Evolutionary conservation across 2,329 filamentous ascomycete species (phyloP).

Genomic region (Bertia moriformis): DNA sequence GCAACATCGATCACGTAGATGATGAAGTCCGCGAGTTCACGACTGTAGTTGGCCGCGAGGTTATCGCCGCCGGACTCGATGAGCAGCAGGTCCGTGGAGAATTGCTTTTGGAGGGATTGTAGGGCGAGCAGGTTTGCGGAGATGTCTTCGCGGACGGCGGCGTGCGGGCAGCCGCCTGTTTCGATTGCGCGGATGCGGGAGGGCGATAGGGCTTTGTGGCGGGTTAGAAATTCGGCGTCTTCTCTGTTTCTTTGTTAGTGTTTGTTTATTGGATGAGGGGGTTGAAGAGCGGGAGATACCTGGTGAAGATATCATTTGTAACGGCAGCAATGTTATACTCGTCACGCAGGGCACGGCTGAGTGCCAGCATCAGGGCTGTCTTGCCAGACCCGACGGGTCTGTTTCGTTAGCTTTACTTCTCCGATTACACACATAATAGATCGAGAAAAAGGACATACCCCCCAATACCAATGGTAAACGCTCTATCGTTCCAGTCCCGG

Average conservation of each 20-base stretch:
- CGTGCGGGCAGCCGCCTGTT: slow-evolving; percentile 92
- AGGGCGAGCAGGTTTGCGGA: slow-evolving; percentile 83
- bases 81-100: slow-evolving; percentile 69
- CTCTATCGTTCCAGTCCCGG: slow-evolving; percentile 72
- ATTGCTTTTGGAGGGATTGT: slow-evolving; percentile 71
- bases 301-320: slow-evolving; percentile 96
- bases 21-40: slow-evolving; percentile 92
- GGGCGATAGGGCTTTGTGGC: slow-evolving; percentile 68
- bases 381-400: slow-evolving; percentile 95
- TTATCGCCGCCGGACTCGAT: slow-evolving; percentile 97
- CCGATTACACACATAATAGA: background rate
- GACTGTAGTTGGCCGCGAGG: slow-evolving; percentile 86
- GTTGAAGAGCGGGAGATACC: background rate
- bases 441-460: slow-evolving; percentile 57
- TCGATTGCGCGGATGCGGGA: slow-evolving; percentile 86
- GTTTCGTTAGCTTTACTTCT: slow-evolving; percentile 2
- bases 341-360: slow-evolving; percentile 71
- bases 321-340: slow-evolving; percentile 82
- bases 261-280: background rate
- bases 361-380: slow-evolving; percentile 87
- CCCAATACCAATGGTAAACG: slow-evolving; percentile 95
- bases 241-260: slow-evolving; percentile 36
- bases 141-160: slow-evolving; percentile 94
- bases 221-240: slow-evolving; percentile 92
- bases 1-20: slow-evolving; percentile 97